Evolutionary conservation across 2,329 filamentous ascomycete species (phyloP), one percentile per base, ranked within the genome.

Genomic region (Coniochaeta sp.): DNA sequence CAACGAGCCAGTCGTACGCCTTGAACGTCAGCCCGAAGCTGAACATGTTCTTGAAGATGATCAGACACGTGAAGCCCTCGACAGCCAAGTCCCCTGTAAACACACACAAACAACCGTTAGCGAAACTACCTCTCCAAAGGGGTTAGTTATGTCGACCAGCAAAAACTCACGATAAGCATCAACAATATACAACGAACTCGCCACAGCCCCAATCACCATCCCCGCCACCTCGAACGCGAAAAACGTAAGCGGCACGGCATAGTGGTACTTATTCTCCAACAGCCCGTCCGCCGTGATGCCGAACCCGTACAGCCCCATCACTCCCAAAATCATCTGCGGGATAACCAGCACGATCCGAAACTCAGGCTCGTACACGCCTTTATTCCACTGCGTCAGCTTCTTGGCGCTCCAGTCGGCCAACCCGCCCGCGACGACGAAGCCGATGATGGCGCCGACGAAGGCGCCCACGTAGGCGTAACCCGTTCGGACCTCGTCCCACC

Each of bases 21-120:
- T 82, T 86, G 65, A 85, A 95, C 0, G 91, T 95, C 52, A 96
- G 73, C 6, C 83, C 82, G 61, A 95, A 96, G 56, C 85, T 88
- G 71, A 96, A 95, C 56, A 96, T 79, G 68, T 96, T 96, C 71
- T 96, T 96, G 76, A 96, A 96, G 51, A 96, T 85, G 57, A 96
- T 79, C 65, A 94, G 81, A 68, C 89, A 89, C 0, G 91, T 96
- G 66, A 96, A 95, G 6, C 85, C 88, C 69, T 96, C 91, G 47
- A 96, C 82, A 1, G 89, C 83, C 52, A 95, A 82, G 55, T 92
- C 85, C 7, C 85, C 86, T 88, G 50, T 31, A 9, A 6, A n/a
- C n/a, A n/a, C 1, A 3, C 14, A 60, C 27, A 49, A n/a, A n/a
- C n/a, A n/a, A n/a, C 31, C 20, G 48, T 31, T 45, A 2, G 3